Base-by-base conservation (phyloP, 352 stramenopile genomes). In the Pythium folliculosum region DNA sequence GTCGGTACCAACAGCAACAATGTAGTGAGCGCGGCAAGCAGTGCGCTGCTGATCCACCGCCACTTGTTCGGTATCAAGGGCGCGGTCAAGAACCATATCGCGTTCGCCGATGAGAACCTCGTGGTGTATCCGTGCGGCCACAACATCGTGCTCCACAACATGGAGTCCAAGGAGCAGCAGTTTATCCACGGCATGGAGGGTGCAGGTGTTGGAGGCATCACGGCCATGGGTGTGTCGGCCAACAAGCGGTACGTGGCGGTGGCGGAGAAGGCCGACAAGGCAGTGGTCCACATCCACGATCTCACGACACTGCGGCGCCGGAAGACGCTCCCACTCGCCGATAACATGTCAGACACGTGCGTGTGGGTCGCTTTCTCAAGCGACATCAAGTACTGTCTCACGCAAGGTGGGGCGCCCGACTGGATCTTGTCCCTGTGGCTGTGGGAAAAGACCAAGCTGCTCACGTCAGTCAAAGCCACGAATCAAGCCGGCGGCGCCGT, bases 381-480 rank as follows among this genome's bases (percentile, higher is more conserved):
- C 0, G 95, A 98, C 67, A 84, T 82, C 64, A 97, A 97, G 68
- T 94, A 94, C 60, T 92, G 90, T 55, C 58, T 98, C 23, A 94
- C 91, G 0, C 92, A 98, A 60, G 88, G 91, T 21, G 89, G 82
- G 0, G 85, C 78, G 1, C 95, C 95, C 0, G 95, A 98, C 62
- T 98, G 92, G 90, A 77, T 86, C 23, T 64, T 98, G 6, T 89
- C 93, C 25, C 71, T 97, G 27, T 98, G 95, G 92, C 63, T 94
- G 9, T 97, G 91, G 81, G 95, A 98, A 50, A 98, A 98, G 56
- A 84, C 81, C 45, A 98, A 98, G 70, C 66, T 96, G 22, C 57
- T 97, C 17, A 77, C 83, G 9, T 88, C 77, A 0, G 76, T 89
- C 16, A 95, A 95, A 63, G 77, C 85, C 22, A 85, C 83, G 16